A percentile compares a stretch with the other conserved stretches of the same genome.
Conservation (phyloP, 345 rosid species). For the Viola odorata region DNA sequence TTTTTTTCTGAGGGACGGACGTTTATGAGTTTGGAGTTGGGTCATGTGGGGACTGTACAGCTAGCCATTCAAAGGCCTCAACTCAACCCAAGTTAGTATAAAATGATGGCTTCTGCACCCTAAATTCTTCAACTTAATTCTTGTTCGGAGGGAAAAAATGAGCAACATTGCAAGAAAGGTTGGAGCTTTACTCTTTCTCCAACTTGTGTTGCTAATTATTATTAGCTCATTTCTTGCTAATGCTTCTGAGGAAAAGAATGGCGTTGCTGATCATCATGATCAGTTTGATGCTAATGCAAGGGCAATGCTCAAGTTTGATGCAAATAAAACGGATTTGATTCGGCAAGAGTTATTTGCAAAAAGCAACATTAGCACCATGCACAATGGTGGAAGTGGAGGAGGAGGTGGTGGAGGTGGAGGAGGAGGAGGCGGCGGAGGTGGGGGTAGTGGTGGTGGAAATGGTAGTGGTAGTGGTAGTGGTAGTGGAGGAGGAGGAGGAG, state of each 20-base stretch:
- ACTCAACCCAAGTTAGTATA: too few relatives aligned
- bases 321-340: constrained; percentile 6
- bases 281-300: constrained; percentile 2
- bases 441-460: background rate
- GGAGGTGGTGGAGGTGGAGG: background rate
- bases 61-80: background rate
- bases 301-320: constrained; percentile 7
- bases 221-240: constrained; percentile 25
- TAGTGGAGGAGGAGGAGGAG: background rate
- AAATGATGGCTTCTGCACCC: too few relatives aligned
- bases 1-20: too few relatives aligned
- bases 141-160: constrained; percentile 6
- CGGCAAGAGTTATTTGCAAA: too few relatives aligned
- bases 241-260: constrained; percentile 27
- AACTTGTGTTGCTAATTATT: background rate
- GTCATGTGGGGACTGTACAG: constrained; percentile 25
- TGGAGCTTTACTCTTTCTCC: constrained; percentile 18
- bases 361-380: background rate
- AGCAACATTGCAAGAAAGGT: constrained; percentile 14
- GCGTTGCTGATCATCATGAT: constrained; percentile 12
- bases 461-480: background rate
- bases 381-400: constrained; percentile 4
- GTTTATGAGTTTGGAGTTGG: constrained; percentile 9
- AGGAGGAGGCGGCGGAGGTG: background rate
- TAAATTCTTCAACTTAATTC: too few relatives aligned